Percentiles rank a stretch among this genome's conserved stretches.
Conservation (phyloP, 768 basidiomycete species). For the Wakefieldia striispora region DNA sequence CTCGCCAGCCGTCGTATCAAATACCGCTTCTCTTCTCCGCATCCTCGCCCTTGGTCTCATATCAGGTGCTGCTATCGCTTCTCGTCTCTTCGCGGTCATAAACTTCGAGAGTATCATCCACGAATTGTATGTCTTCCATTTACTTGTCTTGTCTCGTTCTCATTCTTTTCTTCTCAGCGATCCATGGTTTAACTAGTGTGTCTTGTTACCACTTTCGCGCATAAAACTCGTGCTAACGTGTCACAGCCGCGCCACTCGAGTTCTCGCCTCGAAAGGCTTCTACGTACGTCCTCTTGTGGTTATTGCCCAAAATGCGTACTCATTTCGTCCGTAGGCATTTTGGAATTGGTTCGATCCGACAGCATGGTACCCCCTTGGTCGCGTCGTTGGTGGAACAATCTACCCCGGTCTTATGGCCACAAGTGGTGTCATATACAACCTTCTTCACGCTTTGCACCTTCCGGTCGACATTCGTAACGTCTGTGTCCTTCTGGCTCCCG, state of each 20-base stretch:
- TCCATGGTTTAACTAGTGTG: constrained; percentile 99
- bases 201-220: constrained; percentile 14
- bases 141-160: background rate
- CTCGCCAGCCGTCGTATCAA: constrained; percentile 70
- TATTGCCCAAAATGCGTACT: background rate
- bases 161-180: constrained; percentile 51
- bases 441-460: constrained; percentile 83
- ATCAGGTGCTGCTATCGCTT: constrained; percentile 91
- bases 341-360: constrained; percentile 99
- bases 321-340: constrained; percentile 67
- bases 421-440: constrained; percentile 93
- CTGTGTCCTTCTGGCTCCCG: constrained; percentile 95
- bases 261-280: constrained; percentile 91
- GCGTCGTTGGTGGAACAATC: constrained; percentile 97
- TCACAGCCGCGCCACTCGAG: constrained; percentile 83
- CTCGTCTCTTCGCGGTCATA: constrained; percentile 94
- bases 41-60: constrained; percentile 89
- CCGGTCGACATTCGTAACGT: constrained; percentile 98
- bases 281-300: constrained; percentile 60
- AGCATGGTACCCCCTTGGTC: constrained; percentile 98
- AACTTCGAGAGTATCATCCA: constrained; percentile 99
- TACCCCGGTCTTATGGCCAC: constrained; percentile 99
- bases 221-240: background rate
- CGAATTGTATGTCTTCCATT: constrained; percentile 75
- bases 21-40: constrained; percentile 87